These are phyloP conservation scores for Phaeosphaeria sp. DNA, from an alignment of 2,329 filamentous ascomycete species.

Conservation along the genomic window DNA sequence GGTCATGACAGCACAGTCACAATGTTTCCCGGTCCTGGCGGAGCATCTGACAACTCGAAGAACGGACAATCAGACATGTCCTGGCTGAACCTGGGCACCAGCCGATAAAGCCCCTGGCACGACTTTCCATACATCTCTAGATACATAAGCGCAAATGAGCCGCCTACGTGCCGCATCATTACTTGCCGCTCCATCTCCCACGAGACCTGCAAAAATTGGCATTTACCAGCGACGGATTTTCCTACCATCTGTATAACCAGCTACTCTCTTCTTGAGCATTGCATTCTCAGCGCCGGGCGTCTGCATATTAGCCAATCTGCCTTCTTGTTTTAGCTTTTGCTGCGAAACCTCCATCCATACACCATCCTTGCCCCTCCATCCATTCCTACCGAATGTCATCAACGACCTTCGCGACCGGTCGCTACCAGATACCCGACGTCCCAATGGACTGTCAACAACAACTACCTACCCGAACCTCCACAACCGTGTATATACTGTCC, in stretches of 20 bases:
- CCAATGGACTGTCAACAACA: constrained; percentile 10
- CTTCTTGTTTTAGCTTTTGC: constrained; percentile 14
- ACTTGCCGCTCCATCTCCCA: neutral
- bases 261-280: constrained; percentile 30
- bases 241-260: constrained; percentile 24
- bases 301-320: constrained; percentile 16
- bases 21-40: constrained; percentile 33
- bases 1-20: constrained; percentile 64
- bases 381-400: constrained; percentile 17
- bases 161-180: neutral
- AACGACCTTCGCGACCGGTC: constrained; percentile 35
- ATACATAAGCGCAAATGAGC: neutral
- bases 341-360: constrained; percentile 9
- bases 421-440: constrained; percentile 47
- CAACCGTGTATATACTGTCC: neutral
- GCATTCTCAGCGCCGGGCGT: constrained; percentile 40
- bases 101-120: constrained; percentile 24
- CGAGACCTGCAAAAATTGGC: constrained; percentile 19
- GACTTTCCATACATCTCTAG: constrained; percentile 7
- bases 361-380: constrained; percentile 13
- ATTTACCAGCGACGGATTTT: constrained; percentile 27
- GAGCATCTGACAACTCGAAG: constrained; percentile 22
- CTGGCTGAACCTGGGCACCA: constrained; percentile 75
- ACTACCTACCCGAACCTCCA: neutral
- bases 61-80: constrained; percentile 69